These are phyloP conservation scores for Symbiodinium pilosum DNA, from an alignment of 73 alveolate genomes.

Conservation along the genomic window DNA sequence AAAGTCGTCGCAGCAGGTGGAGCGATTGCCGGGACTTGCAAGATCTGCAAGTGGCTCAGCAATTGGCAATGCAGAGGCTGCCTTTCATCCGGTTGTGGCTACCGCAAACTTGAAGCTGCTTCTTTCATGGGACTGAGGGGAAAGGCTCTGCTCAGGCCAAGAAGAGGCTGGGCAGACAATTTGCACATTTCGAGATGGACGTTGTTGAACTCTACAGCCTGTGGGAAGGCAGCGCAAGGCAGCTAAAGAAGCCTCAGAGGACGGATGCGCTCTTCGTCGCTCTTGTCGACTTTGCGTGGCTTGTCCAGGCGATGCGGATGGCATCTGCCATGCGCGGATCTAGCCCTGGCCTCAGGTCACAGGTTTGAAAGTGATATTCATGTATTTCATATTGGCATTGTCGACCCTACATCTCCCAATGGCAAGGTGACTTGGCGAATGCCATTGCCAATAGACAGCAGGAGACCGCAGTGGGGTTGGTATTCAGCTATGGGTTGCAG, in stretches of 20 bases:
- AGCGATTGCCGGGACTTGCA: not conserved
- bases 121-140: not conserved
- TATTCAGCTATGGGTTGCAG: no score
- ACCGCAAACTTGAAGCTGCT: no score
- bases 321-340: not conserved
- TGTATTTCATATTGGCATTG: no score
- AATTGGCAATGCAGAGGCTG: not conserved
- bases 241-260: not conserved
- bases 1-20: not conserved
- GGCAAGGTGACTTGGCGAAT: not conserved
- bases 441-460: not conserved
- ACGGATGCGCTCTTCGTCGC: not conserved
- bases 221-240: not conserved
- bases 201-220: not conserved
- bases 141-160: not conserved
- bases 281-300: not conserved
- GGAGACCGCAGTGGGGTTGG: not conserved
- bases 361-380: no score
- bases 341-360: not conserved
- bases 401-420: no score
- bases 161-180: constrained; percentile 6
- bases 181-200: not conserved
- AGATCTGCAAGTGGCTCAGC: not conserved
- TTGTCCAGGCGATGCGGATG: not conserved
- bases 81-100: no score